Evolutionary conservation across 306 rosid genomes (phyloP), one percentile per base, ranked within the genome.

Genomic region (Cicer cuneatum): DNA sequence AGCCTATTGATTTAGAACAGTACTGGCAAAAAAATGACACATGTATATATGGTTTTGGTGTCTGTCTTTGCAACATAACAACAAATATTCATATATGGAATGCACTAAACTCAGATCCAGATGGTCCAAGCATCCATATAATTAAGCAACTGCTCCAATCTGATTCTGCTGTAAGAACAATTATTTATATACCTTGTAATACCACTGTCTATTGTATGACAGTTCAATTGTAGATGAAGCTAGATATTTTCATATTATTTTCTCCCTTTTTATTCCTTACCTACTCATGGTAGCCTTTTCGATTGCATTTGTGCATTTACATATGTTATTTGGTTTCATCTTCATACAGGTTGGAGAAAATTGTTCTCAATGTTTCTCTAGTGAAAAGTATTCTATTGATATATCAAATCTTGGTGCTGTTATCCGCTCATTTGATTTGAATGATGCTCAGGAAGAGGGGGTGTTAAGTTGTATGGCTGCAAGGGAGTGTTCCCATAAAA

Each of bases 401-500:
- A 57, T 39, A 69, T 83, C 83, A 69, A 68, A 13, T 54, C 70
- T 83, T 53, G 83, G 86, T 69, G 86, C 86, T 63, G 29, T 45
- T 24, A 78, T 73, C 39, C 83, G 83, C 16, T 62, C 78, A 54
- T 69, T 74, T 74, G 82, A 78, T 83, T 78, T 83, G 74, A 83
- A 74, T 49, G 24, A 74, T 2, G 65, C 83, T 16, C 86, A 78
- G 60, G 83, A 82, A 82, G 83, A 83, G 35, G 78, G 75, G 16
- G 83, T 83, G 74, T 12, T 74, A 53, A 78, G 74, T 65, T 78
- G 83, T 74, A 7, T 74, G 74, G 83, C 83, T 83, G 78, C 81
- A 12, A 45, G 83, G 71, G 75, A 71, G 35, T 86, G 89, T 75
- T 60, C 51, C 61, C 78, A 70, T 56, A 63, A 77, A 48, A 74